These are phyloP conservation scores for Dysphania ambrosioides DNA, from an alignment of 148 eudicot species.

Conservation along the genomic window DNA sequence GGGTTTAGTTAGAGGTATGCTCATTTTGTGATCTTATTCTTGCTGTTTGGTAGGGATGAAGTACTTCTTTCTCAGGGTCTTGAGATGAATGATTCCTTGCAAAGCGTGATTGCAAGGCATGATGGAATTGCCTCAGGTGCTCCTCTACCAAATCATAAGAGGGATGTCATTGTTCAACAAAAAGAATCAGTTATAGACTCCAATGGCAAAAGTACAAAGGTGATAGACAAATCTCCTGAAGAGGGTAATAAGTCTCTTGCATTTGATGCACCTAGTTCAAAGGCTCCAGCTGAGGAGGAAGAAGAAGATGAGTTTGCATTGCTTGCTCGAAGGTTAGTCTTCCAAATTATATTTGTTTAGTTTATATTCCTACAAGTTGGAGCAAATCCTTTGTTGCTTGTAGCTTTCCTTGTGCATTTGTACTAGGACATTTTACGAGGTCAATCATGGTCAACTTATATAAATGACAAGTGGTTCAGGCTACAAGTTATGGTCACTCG, in stretches of 20 bases:
- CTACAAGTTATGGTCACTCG: no score
- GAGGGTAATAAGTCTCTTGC: constrained; percentile 35
- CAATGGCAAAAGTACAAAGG: constrained; percentile 34
- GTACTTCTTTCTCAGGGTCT: constrained; percentile 81
- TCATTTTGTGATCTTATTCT: constrained; percentile 2
- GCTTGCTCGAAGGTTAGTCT: constrained; percentile 71
- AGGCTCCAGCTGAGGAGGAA: constrained; percentile 53
- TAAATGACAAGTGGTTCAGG: background rate
- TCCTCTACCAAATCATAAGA: constrained; percentile 49
- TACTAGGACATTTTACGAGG: background rate
- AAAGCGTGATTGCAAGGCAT: constrained; percentile 72
- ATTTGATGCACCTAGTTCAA: constrained; percentile 27
- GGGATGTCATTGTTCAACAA: constrained; percentile 23
- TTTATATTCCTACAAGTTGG: background rate
- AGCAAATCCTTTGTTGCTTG: background rate
- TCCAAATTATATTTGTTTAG: background rate
- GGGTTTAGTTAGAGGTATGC: background rate
- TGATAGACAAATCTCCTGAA: constrained; percentile 25
- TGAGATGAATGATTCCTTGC: constrained; percentile 77
- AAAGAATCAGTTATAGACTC: constrained; percentile 22
- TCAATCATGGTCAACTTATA: no score
- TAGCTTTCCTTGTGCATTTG: background rate
- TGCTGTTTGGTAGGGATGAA: constrained; percentile 59
- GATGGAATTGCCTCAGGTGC: constrained; percentile 83
- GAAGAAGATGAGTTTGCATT: constrained; percentile 81